A percentile compares a stretch with the other conserved stretches of the same genome.
These are phyloP conservation scores for Camellia japonica DNA, from an alignment of 148 eudicot genomes.

Conservation along the genomic window DNA sequence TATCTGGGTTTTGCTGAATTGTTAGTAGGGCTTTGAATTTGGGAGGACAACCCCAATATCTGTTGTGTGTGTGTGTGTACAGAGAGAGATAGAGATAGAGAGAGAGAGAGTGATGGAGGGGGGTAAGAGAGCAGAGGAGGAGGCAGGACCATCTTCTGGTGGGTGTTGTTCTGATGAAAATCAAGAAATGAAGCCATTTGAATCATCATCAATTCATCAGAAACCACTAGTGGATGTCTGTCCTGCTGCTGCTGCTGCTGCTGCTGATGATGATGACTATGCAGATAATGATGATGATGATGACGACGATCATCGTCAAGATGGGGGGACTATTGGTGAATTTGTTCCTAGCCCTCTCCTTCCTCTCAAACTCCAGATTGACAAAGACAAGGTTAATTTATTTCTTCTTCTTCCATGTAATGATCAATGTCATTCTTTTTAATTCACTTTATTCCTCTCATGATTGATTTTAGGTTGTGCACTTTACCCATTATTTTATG, in stretches of 20 bases:
- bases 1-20: not conserved
- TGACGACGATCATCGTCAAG: conserved; percentile 15
- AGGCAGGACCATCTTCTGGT: conserved; percentile 28
- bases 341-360: conserved; percentile 67
- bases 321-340: conserved; percentile 25
- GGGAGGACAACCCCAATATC: not conserved
- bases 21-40: not conserved
- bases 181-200: not conserved
- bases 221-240: too few relatives aligned
- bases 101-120: conserved; percentile 27
- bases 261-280: not conserved
- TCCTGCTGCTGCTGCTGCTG: not conserved
- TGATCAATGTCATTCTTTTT: too few relatives aligned
- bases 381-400: conserved; percentile 55
- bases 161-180: conserved; percentile 28
- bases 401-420: not conserved
- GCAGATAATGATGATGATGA: not conserved
- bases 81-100: not conserved
- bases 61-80: not conserved
- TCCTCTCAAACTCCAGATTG: conserved; percentile 63
- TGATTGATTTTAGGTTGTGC: not conserved
- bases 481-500: not conserved
- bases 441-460: not conserved
- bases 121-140: conserved; percentile 25
- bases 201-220: not conserved